Percentiles rank a stretch among this genome's conserved stretches.
phyloP scores from a whole-genome alignment of 169 alveolate species.

The Eimeria nieschulzi region DNA sequence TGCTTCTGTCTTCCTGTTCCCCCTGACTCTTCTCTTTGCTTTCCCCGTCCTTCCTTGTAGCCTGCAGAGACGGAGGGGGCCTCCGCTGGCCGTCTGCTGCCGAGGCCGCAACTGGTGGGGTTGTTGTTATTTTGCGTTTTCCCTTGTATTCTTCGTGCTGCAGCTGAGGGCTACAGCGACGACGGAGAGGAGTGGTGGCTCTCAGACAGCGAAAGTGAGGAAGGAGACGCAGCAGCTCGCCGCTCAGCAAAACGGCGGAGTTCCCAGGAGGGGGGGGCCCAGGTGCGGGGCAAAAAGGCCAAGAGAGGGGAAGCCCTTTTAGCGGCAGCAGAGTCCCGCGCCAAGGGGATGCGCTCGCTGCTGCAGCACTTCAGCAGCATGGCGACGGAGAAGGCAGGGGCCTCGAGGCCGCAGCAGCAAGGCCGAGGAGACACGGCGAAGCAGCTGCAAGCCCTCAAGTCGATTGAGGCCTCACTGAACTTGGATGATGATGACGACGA shows the following conservation, averaged over 20 bases:
- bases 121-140: too few species aligned
- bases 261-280: neutral
- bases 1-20: neutral
- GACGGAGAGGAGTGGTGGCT: constrained; percentile 76
- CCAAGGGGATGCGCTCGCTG: constrained; percentile 66
- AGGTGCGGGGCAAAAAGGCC: constrained; percentile 15
- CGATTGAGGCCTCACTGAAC: constrained; percentile 3
- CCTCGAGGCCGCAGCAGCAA: neutral
- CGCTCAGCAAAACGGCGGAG: constrained; percentile 3
- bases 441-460: constrained; percentile 1
- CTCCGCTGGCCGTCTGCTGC: too few species aligned
- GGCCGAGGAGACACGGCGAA: neutral
- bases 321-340: constrained; percentile 41
- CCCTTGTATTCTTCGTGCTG: neutral
- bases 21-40: neutral
- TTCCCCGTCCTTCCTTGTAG: neutral
- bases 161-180: constrained; percentile 69
- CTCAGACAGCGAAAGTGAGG: constrained; percentile 23
- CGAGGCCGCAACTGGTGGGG: too few species aligned
- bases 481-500: constrained; percentile 6
- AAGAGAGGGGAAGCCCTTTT: neutral
- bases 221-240: neutral
- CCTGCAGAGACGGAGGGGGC: neutral
- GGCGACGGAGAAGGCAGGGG: constrained; percentile 41
- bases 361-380: constrained; percentile 61